phyloP scores from a whole-genome alignment of 768 basidiomycete species.

The Termitomyces sp. region DNA sequence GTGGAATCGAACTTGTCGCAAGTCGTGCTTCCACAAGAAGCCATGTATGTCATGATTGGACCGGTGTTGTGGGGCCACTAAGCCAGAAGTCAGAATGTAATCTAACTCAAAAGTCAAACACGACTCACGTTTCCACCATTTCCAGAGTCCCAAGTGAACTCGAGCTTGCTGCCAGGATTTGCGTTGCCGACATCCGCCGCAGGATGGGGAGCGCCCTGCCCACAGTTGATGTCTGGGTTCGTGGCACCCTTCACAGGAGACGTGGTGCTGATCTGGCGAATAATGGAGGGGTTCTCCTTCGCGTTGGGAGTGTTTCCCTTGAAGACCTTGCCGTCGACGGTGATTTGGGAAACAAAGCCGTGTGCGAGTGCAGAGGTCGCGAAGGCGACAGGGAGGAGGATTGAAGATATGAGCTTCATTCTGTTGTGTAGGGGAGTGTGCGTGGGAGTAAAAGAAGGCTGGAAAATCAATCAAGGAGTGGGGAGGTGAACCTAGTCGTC shows the following conservation, averaged over 20 bases:
- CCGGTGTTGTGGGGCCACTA: slow-evolving; percentile 57
- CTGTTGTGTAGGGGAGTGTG: neutral
- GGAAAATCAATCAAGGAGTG: slow-evolving; percentile 1
- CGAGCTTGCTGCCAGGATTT: slow-evolving; percentile 17
- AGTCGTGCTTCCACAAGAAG: slow-evolving; percentile 50
- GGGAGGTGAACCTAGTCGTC: neutral
- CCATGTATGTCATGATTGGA: slow-evolving; percentile 74
- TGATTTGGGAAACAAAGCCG: slow-evolving; percentile 36
- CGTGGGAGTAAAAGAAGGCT: neutral
- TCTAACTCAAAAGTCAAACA: neutral
- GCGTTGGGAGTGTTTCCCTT: slow-evolving; percentile 30
- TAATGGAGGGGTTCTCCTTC: slow-evolving; percentile 26
- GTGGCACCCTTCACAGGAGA: slow-evolving; percentile 50
- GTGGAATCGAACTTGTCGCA: slow-evolving; percentile 61
- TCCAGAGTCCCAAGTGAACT: slow-evolving; percentile 4
- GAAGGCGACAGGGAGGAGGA: slow-evolving; percentile 30
- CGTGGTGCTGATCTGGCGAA: slow-evolving; percentile 35
- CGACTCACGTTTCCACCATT: slow-evolving; percentile 23
- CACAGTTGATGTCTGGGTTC: slow-evolving; percentile 60
- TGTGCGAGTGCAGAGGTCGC: slow-evolving; percentile 40
- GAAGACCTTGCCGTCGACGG: slow-evolving; percentile 36
- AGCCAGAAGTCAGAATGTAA: neutral
- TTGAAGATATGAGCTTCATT: slow-evolving; percentile 21
- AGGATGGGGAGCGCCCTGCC: slow-evolving; percentile 40
- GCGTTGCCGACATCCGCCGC: slow-evolving; percentile 51